phyloP scores from a whole-genome alignment of 1,284 basidiomycete species.

The Tilletiaria anomala region DNA sequence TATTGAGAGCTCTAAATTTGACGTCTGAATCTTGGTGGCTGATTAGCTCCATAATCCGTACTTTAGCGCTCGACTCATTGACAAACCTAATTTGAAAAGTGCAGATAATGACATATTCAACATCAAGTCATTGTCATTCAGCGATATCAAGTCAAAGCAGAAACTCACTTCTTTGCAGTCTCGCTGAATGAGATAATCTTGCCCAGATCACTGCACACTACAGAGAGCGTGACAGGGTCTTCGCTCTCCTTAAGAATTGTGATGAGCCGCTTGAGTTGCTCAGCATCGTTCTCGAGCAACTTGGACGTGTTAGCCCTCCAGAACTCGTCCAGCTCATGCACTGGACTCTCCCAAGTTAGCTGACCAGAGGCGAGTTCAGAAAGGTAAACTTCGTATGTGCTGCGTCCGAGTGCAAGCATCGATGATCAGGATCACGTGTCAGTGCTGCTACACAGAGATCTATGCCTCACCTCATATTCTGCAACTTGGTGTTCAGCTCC shows the following conservation, averaged over 20 bases:
- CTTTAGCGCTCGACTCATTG: conserved; percentile 71
- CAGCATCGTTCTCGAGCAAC: conserved; percentile 79
- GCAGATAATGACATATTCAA: neutral
- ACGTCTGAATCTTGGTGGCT: conserved; percentile 73
- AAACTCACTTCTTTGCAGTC: conserved; percentile 15
- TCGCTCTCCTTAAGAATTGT: conserved; percentile 26
- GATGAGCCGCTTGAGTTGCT: conserved; percentile 80
- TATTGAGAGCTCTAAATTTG: conserved; percentile 64
- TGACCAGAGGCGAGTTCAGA: conserved; percentile 81
- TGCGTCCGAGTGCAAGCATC: no score
- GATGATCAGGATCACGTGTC: no score
- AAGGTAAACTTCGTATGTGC: conserved; percentile 88
- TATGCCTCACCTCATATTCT: conserved; percentile 75
- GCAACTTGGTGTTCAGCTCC: conserved; percentile 64
- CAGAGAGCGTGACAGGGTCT: conserved; percentile 22
- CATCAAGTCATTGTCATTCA: neutral
- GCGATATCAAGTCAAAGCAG: neutral
- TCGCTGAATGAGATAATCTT: conserved; percentile 31
- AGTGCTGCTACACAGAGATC: no score
- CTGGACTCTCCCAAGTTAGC: conserved; percentile 73
- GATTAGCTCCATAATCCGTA: conserved; percentile 86
- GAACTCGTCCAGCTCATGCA: conserved; percentile 89
- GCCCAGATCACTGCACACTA: conserved; percentile 31
- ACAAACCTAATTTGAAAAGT: conserved; percentile 48
- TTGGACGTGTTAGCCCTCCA: conserved; percentile 87